Conservation (phyloP, 2,329 filamentous ascomycete genomes). For the Hymenoscyphus scutula region DNA sequence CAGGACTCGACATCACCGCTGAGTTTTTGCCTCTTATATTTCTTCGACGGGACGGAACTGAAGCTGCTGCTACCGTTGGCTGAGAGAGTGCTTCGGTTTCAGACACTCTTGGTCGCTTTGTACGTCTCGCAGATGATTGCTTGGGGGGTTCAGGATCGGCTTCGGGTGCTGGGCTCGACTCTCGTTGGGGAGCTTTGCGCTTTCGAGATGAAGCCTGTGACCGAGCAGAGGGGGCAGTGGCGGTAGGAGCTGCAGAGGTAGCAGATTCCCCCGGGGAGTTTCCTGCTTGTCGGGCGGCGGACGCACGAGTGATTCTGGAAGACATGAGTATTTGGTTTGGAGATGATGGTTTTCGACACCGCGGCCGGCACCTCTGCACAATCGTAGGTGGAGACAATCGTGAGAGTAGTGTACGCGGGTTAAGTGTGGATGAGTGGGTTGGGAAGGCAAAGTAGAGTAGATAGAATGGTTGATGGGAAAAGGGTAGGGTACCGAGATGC, state of each 20-base stretch:
- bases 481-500: conserved; percentile 24
- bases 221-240: conserved; percentile 40
- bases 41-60: conserved; percentile 48
- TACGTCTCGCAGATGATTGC: conserved; percentile 51
- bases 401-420: conserved; percentile 15
- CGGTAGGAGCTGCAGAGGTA: conserved; percentile 39
- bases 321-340: conserved; percentile 70
- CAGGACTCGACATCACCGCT: conserved; percentile 70
- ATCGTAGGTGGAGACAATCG: conserved; percentile 17
- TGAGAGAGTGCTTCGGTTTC: conserved; percentile 43
- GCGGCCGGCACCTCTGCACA: conserved; percentile 21
- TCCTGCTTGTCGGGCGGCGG: conserved; percentile 86
- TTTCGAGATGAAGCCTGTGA: conserved; percentile 60
- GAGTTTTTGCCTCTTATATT: conserved; percentile 55
- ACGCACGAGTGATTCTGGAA: conserved; percentile 93
- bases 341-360: conserved; percentile 16
- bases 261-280: conserved; percentile 40
- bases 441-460: conserved; percentile 11
- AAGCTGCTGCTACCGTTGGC: conserved; percentile 40
- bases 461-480: conserved; percentile 20
- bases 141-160: conserved; percentile 35
- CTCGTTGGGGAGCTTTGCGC: conserved; percentile 66
- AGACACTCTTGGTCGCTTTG: conserved; percentile 69
- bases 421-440: conserved; percentile 8
- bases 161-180: conserved; percentile 45